Evolutionary conservation across 805 yeast species (phyloP), one percentile per base, ranked within the genome.

Genomic region (Saccharomycopsis javanensis): DNA sequence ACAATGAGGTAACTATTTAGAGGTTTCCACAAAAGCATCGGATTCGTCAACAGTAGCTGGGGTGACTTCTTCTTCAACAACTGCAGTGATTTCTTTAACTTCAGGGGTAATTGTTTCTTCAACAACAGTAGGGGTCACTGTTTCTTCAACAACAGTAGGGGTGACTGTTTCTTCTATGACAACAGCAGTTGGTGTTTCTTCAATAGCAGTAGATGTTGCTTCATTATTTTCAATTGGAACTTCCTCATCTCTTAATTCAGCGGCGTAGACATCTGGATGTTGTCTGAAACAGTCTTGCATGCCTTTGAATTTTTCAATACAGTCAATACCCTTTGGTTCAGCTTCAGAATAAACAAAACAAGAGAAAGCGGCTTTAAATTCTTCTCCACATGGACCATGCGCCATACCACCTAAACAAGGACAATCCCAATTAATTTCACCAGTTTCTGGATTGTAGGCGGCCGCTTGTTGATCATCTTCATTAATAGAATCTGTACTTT

Each of bases 401-500:
- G 99, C 98, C 97, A 60, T 57, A 15, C 99, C 99, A 34, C 98
- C 99, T 53, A 94, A 76, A 72, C 98, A 92, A n/a, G 99, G 98
- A 71, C 99, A 57, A 68, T 94, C 98, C 99, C 99, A 94, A 80
- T 94, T 92, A 73, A 94, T 94, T 70, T 92, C 98, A 31, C 99
- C 99, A 2, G 99, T 94, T 66, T 88, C 96, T 31, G 97, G 97
- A 53, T 60, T 60, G 46, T 57, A 60, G 2, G 62, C 62, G 25
- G 58, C 62, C 2, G 55, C 58, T 31, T 58, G 61, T n/a, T 51
- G 53, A 13, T 46, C 25, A 10, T n/a, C 50, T 38, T 28, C 52
- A 13, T 16, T 42, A n/a, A 23, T 50, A 18, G n/a, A n/a, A 1
- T 45, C 13, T 31, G 35, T 31, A 11, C 35, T 31, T 31, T 11